phyloP scores from a whole-genome alignment of 305 asterid species.

The Solanum chacoense region DNA sequence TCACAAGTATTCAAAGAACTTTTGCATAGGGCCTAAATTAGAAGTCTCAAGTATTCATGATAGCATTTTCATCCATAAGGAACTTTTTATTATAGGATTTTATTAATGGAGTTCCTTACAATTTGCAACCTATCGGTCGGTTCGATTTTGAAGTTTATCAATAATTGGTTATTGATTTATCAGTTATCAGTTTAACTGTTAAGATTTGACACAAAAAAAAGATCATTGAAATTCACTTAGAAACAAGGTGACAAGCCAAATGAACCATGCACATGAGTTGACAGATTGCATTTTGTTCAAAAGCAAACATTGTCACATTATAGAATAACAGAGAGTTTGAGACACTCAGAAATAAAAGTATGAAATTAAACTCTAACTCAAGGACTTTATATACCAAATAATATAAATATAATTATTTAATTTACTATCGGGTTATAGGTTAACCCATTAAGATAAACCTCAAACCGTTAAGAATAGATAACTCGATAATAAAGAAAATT shows the following conservation, averaged over 20 bases:
- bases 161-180: background rate
- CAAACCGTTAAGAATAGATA: too few relatives aligned
- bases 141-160: too few relatives aligned
- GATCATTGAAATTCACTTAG: background rate
- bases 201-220: too few relatives aligned
- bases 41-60: background rate
- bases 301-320: background rate
- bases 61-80: background rate
- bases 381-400: too few relatives aligned
- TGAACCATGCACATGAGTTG: background rate
- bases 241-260: too few relatives aligned
- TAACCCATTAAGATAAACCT: too few relatives aligned
- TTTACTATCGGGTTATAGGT: too few relatives aligned
- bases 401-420: too few relatives aligned
- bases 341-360: background rate
- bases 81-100: background rate
- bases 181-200: too few relatives aligned
- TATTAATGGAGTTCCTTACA: background rate
- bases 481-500: too few relatives aligned
- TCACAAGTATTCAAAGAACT: background rate
- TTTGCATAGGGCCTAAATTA: background rate
- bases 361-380: too few relatives aligned
- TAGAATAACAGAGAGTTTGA: background rate
- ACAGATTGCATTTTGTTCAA: too few relatives aligned
- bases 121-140: background rate